Evolutionary conservation across 345 rosid genomes (phyloP), one percentile per base, ranked within the genome.

Genomic region (Tarenaya hassleriana): DNA sequence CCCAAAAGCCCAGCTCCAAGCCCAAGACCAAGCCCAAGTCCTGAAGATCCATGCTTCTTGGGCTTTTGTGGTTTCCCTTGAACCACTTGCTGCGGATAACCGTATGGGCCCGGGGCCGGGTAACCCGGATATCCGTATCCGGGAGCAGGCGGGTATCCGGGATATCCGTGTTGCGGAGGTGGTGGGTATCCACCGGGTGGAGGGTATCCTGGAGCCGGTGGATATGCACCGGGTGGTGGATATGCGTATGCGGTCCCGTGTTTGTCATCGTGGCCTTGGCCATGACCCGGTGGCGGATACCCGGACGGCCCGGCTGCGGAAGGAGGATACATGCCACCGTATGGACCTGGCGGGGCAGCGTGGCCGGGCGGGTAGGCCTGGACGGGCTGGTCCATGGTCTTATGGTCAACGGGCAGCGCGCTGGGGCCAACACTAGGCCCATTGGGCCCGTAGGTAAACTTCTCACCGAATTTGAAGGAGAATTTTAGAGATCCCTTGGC

Each of bases 1-100:
- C 73, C 73, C 35, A 62, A 18, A 17, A 69, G 42, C 10, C 73
- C 73, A 63, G 73, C 73, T 51, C 73, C 69, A 53, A 69, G 68
- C 24, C 72, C 72, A 40, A 68, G 72, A 0, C 72, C 72, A 10
- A 68, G 33, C 1, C 72, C 72, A 58, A 68, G 43, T 34, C 70
- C 70, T 2, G 39, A 59, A 29, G 51, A 50, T 18, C 55, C 72
- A 10, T 34, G 19, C 59, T 68, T 68, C 72, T 68, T 68, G 6
- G 67, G 55, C 16, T 67, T 67, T 50, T 67, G 71, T 0, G 67
- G 66, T 50, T 55, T 49, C 42, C 63, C 63, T 47, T 68, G 3
- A 44, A 19, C 54, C 41, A 48, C 52, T 33, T 60, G 61, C 14
- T 10, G 71, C 47, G 71, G 71, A 37, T 68, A 61, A 7, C 72